Evolutionary conservation across 331 rosid genomes (phyloP).

Genomic region (Pyrus hybrid): DNA sequence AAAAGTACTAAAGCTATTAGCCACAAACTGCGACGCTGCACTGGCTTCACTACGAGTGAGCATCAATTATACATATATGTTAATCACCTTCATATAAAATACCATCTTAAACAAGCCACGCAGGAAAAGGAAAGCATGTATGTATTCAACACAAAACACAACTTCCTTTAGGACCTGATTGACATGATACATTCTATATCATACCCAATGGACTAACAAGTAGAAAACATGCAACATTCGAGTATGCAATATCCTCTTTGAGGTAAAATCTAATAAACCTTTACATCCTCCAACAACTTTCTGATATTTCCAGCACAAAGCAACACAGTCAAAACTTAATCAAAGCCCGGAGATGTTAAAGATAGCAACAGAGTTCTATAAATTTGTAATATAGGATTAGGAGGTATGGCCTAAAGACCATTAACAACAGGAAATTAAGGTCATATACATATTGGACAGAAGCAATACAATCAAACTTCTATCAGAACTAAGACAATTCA

Average conservation of each 20-base stretch:
- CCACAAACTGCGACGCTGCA: too few species aligned
- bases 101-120: not conserved
- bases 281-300: not conserved
- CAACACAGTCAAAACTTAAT: not conserved
- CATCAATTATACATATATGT: not conserved
- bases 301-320: not conserved
- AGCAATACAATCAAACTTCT: not conserved
- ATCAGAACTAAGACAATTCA: not conserved
- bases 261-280: not conserved
- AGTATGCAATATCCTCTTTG: not conserved
- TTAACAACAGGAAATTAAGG: not conserved
- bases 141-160: too few species aligned
- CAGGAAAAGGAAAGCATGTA: not conserved
- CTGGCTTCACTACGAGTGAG: not conserved
- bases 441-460: not conserved
- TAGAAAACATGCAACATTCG: not conserved
- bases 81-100: not conserved
- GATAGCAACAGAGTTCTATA: not conserved
- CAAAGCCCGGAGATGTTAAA: not conserved
- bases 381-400: not conserved
- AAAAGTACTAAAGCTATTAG: constrained; percentile 8
- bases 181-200: not conserved
- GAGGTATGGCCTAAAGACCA: not conserved
- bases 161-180: too few species aligned
- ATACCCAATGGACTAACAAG: not conserved